These are phyloP conservation scores for Aquilaria yunnanensis DNA, from an alignment of 345 rosid genomes.

Conservation along the genomic window DNA sequence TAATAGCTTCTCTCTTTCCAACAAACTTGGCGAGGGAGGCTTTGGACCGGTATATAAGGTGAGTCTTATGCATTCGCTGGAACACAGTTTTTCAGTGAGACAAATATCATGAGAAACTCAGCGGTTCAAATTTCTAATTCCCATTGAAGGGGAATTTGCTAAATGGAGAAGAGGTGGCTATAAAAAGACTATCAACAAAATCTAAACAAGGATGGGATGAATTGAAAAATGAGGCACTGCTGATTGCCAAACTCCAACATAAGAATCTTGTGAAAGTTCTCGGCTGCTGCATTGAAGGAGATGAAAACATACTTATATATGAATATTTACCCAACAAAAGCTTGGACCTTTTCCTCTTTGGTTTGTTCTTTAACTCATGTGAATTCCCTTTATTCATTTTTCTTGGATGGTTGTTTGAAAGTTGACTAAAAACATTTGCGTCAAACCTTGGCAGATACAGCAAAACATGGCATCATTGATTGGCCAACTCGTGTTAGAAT, in stretches of 20 bases:
- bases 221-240: not conserved
- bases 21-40: conserved; percentile 41
- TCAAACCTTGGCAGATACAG: too few relatives aligned
- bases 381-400: too few relatives aligned
- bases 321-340: conserved; percentile 36
- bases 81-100: not conserved
- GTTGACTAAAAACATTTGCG: too few relatives aligned
- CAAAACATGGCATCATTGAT: too few relatives aligned
- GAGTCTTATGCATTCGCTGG: not conserved
- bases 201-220: conserved; percentile 1
- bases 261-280: conserved; percentile 1
- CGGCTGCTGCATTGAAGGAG: conserved; percentile 1
- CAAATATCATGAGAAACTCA: not conserved
- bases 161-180: not conserved
- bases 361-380: conserved; percentile 9
- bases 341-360: conserved; percentile 26
- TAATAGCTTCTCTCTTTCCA: conserved; percentile 21
- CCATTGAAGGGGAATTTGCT: not conserved
- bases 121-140: not conserved
- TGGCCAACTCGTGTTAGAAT: conserved; percentile 21
- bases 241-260: conserved; percentile 2
- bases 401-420: too few relatives aligned
- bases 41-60: conserved; percentile 32
- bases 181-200: not conserved
- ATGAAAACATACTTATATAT: conserved; percentile 10